Evolutionary conservation across 192 early-diverging fungal species (phyloP).

Genomic region (Lunasporangiospora selenospora): DNA sequence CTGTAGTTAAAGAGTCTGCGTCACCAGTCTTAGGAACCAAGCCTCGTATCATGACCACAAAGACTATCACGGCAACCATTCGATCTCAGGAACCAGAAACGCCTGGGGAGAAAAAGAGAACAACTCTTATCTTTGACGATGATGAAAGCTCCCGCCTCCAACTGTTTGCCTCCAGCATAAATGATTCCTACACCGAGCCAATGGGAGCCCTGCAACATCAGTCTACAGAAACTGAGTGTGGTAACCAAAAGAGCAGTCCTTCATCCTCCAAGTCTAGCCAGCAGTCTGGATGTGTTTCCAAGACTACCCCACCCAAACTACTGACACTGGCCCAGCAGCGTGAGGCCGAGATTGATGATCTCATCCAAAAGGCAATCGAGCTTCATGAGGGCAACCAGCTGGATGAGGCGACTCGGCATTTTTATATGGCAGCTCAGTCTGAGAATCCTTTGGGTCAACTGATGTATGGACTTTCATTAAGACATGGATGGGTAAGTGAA

Average conservation of each 20-base stretch:
- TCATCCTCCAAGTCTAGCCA: neutral
- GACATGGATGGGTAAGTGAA: slow-evolving; percentile 85
- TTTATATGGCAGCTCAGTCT: slow-evolving; percentile 69
- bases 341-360: slow-evolving; percentile 58
- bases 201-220: too few species aligned
- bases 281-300: neutral
- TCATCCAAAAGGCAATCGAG: slow-evolving; percentile 71
- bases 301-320: neutral
- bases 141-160: neutral
- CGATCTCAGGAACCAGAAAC: too few species aligned
- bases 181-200: neutral
- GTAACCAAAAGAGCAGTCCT: too few species aligned
- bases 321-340: slow-evolving; percentile 40
- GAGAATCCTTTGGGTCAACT: slow-evolving; percentile 77
- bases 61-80: slow-evolving; percentile 22
- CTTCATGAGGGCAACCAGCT: slow-evolving; percentile 78
- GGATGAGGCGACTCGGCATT: slow-evolving; percentile 76
- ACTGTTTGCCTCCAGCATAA: neutral
- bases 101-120: slow-evolving; percentile 1
- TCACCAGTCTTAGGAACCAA: too few species aligned
- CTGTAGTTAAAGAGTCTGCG: too few species aligned
- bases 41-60: slow-evolving; percentile 5
- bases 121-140: slow-evolving; percentile 14
- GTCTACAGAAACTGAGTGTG: too few species aligned
- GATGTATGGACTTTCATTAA: slow-evolving; percentile 77